Conservation (phyloP, 768 basidiomycete genomes). For the Podaxis sp. region DNA sequence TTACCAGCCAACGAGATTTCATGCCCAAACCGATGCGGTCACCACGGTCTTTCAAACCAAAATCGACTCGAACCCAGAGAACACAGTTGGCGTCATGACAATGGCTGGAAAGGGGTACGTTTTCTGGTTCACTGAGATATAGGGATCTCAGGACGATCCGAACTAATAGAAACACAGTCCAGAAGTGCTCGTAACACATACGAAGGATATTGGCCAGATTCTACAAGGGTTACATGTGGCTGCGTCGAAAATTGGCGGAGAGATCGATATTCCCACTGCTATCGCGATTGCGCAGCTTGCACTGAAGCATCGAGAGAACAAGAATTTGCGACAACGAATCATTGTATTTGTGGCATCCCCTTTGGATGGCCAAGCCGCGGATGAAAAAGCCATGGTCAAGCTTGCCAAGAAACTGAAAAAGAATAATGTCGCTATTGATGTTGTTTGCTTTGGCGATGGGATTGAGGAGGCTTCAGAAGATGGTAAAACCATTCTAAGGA, state of each 20-base stretch:
- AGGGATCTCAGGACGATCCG: background rate
- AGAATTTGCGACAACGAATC: constrained; percentile 94
- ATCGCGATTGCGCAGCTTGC: constrained; percentile 94
- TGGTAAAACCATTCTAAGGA: constrained; percentile 60
- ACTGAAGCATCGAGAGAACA: constrained; percentile 96
- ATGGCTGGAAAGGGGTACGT: constrained; percentile 94
- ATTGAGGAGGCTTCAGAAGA: constrained; percentile 65
- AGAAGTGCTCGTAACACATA: constrained; percentile 93
- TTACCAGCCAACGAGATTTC: constrained; percentile 81
- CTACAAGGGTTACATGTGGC: constrained; percentile 72
- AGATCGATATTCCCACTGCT: constrained; percentile 83
- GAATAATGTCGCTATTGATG: constrained; percentile 96
- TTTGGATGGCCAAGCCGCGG: constrained; percentile 60
- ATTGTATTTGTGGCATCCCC: constrained; percentile 94
- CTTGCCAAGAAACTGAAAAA: constrained; percentile 98
- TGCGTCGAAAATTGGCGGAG: constrained; percentile 70
- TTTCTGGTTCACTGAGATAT: background rate
- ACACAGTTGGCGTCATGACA: constrained; percentile 95
- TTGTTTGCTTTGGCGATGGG: constrained; percentile 87
- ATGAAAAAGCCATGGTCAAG: constrained; percentile 77
- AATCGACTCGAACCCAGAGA: constrained; percentile 95
- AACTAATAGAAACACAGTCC: constrained; percentile 47
- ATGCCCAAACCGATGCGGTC: constrained; percentile 90
- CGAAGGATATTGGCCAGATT: constrained; percentile 92
- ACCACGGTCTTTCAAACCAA: constrained; percentile 89